Base-by-base conservation (phyloP, 148 eudicot species). In the Polygonum maritimum region DNA sequence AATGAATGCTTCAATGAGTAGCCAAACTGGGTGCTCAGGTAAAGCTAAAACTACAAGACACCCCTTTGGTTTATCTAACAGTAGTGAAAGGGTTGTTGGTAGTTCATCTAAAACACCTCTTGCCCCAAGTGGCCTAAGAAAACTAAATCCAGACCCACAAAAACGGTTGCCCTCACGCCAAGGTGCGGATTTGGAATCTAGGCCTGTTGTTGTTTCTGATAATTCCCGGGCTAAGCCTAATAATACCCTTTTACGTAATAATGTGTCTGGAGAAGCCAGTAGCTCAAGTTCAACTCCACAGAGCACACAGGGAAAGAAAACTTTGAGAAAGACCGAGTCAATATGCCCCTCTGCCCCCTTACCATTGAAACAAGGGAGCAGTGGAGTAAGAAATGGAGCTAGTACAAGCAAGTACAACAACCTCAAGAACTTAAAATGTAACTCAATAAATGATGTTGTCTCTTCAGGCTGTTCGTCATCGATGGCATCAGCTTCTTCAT, bases 401-500 rank as follows among this genome's bases (percentile, higher is more conserved):
- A 72, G 36, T 48, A 45, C 75, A 19, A 72, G 75, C 75, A 72
- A 26, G 51, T 41, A 39, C 26, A 70, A 16, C 31, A 70, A 16
- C 48, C 26, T 72, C 16, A 72, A 26, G 75, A 67, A 67, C 19
- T 38, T 36, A 0, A 72, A 72, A 26, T 72, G 75, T 72, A 72
- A 44, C 13, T 72, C 75, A 12, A 73, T 79, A 76, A 84, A 91
- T 58, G 91, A 90, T 82, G 85, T 79, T 69, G 71, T 84, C 15
- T 84, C 83, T 33, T 83, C 88, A 21, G 88, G 89, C 26, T 81
- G 82, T 69, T 85, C 95, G 70, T 83, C 91, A 2, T 82, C 92
- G 31, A 15, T 38, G 10, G 19, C 71, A 67, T 67, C 69, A 10
- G 69, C 69, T 1, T 54, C 60, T 54, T 54, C 60, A 31, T 70